A percentile compares a stretch with the other conserved stretches of the same genome.
Conservation (phyloP, 805 yeast genomes). For the Candida adriatica region DNA sequence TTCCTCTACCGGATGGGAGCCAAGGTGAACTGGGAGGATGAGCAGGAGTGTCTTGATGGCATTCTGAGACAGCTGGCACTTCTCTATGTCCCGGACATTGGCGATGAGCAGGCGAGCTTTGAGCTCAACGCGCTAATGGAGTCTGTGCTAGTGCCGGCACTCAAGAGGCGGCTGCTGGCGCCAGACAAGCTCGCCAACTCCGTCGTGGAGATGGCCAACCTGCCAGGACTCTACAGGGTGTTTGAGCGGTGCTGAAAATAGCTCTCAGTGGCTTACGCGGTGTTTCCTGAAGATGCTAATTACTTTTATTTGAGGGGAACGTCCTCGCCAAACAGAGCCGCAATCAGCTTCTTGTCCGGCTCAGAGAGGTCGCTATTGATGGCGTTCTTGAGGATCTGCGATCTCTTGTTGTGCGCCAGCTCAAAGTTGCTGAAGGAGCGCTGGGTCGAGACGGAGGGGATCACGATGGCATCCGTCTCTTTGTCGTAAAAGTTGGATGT, state of each 20-base stretch:
- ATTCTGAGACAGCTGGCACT: slow-evolving; percentile 63
- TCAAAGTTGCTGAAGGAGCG: slow-evolving; percentile 18
- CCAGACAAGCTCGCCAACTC: slow-evolving; percentile 43
- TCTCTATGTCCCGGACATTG: slow-evolving; percentile 60
- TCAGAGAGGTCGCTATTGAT: slow-evolving; percentile 12
- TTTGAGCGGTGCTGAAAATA: slow-evolving; percentile 90
- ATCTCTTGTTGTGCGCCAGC: slow-evolving; percentile 18
- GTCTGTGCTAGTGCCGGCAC: slow-evolving; percentile 53
- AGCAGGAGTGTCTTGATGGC: slow-evolving; percentile 59
- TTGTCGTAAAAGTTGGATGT: slow-evolving; percentile 17
- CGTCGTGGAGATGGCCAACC: slow-evolving; percentile 78
- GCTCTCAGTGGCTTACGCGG: no score
- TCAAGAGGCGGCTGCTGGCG: slow-evolving; percentile 60
- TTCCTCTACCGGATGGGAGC: slow-evolving; percentile 59
- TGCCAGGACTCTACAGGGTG: slow-evolving; percentile 86
- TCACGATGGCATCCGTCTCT: slow-evolving; percentile 20
- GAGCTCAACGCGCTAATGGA: slow-evolving; percentile 40
- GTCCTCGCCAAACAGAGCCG: slow-evolving; percentile 6
- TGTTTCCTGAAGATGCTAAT: no score
- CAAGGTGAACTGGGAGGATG: slow-evolving; percentile 59
- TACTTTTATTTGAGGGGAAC: not conserved
- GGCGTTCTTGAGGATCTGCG: slow-evolving; percentile 9
- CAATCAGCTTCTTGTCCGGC: slow-evolving; percentile 15
- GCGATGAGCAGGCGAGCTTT: slow-evolving; percentile 20
- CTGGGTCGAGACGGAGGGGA: slow-evolving; percentile 20